Evolutionary conservation across 2,329 filamentous ascomycete species (phyloP).

Genomic region (Sphaerulina vaccinii): DNA sequence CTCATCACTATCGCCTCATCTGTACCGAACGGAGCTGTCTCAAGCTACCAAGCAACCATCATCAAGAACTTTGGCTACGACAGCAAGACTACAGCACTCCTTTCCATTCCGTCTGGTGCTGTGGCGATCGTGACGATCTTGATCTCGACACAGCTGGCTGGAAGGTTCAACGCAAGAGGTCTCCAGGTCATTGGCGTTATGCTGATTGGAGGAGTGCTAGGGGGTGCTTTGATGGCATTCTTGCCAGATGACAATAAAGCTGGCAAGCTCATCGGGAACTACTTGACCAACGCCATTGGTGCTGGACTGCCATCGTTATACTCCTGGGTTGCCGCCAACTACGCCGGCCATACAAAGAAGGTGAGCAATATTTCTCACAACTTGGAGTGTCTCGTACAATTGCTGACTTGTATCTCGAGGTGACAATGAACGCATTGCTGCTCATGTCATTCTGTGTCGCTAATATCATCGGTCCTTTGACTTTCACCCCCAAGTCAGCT

Average conservation of each 20-base stretch:
- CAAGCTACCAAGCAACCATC: conserved; percentile 38
- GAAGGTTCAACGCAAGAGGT: conserved; percentile 32
- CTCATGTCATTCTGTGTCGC: conserved; percentile 38
- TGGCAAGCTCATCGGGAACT: conserved; percentile 45
- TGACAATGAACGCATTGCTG: conserved; percentile 58
- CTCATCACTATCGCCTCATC: conserved; percentile 37
- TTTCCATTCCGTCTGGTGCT: conserved; percentile 60
- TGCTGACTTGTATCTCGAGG: conserved; percentile 6
- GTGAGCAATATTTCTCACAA: not conserved
- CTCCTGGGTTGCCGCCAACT: conserved; percentile 45
- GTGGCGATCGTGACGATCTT: conserved; percentile 43
- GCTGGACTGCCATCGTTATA: conserved; percentile 41
- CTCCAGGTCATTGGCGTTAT: conserved; percentile 31
- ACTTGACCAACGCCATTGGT: conserved; percentile 42
- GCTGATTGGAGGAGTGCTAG: conserved; percentile 33
- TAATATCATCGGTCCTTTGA: conserved; percentile 45
- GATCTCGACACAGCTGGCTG: conserved; percentile 29
- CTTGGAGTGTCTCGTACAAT: too few species aligned
- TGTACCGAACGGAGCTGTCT: conserved; percentile 46
- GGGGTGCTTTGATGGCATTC: conserved; percentile 35
- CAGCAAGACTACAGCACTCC: conserved; percentile 32
- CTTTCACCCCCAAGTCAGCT: conserved; percentile 39
- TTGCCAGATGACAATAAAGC: conserved; percentile 42
- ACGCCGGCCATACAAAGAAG: conserved; percentile 69
- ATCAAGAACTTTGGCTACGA: conserved; percentile 36